Evolutionary conservation across 768 basidiomycete genomes (phyloP), one percentile per base, ranked within the genome.

Genomic region (Tricholoma matsutake): DNA sequence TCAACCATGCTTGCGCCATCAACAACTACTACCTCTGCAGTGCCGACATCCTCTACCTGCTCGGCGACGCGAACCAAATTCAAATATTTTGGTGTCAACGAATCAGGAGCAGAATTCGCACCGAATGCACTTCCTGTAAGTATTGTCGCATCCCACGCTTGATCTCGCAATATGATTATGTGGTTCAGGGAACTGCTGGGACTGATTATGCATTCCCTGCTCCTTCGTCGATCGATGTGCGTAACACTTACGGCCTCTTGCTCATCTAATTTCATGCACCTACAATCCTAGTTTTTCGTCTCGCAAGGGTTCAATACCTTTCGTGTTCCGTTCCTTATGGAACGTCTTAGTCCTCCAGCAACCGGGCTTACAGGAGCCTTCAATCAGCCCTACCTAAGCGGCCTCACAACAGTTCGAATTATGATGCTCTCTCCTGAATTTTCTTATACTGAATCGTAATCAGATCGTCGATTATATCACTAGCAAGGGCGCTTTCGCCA

Each of bases 21-120:
- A 10, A 65, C 73, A 3, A 58, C 69, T 11, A 65, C 74, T 32
- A 64, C 67, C 14, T 66, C 70, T n/a, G 67, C 62, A 34, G 67
- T 62, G 22, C 73, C 72, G 54, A 64, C 74, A n/a, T 78, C 79
- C 9, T 22, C 63, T 16, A 62, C 67, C 31, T 81, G 80, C 71
- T 68, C 78, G 14, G 76, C 77, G 18, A 64, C 69, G 2, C 70
- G 71, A 65, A 84, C 82, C 51, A 86, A 84, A 69, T 86, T 87
- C 79, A 76, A 79, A 67, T 84, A 72, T 76, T 85, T 86, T 62
- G 86, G 86, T 70, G 85, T 86, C 47, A 86, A 84, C 72, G 71
- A 86, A 69, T 81, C 83, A 55, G 84, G 84, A 64, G 85, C 84
- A 43, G 85, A 87, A 69, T 87, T 86, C 62, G 85, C 85, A 16